Percentiles rank a stretch among this genome's conserved stretches.
Evolutionary conservation across 2,329 filamentous ascomycete species (phyloP).

Genomic region (Aspergillus amoenus): DNA sequence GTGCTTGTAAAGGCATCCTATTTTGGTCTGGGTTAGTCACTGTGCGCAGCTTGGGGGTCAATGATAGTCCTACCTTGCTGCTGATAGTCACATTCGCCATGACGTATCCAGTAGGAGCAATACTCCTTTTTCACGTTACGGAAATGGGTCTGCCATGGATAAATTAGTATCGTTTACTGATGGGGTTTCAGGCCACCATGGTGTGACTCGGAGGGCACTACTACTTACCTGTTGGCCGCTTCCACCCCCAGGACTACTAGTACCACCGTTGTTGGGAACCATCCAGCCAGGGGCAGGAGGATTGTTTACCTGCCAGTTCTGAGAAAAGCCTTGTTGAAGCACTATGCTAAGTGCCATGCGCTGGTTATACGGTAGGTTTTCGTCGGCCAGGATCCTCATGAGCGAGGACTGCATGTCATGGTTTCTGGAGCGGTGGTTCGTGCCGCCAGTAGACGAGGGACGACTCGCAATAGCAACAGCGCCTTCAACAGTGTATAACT

Average conservation of each 20-base stretch:
- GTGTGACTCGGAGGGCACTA: neutral
- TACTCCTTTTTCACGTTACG: conserved; percentile 63
- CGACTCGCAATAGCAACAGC: conserved; percentile 3
- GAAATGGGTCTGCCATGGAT: conserved; percentile 9
- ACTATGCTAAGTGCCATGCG: conserved; percentile 23
- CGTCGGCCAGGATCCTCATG: conserved; percentile 22
- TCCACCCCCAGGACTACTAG: conserved; percentile 8
- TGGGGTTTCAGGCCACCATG: neutral
- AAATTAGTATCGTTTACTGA: conserved; percentile 7
- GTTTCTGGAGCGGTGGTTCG: conserved; percentile 13
- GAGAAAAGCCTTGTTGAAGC: conserved; percentile 20
- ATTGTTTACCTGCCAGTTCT: conserved; percentile 17
- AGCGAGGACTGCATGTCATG: conserved; percentile 22
- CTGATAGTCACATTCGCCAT: conserved; percentile 78
- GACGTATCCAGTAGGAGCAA: conserved; percentile 87
- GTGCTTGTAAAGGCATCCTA: conserved; percentile 80
- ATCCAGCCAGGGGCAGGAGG: conserved; percentile 16
- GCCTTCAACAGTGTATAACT: conserved; percentile 37
- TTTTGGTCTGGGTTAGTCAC: neutral
- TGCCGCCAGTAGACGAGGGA: conserved; percentile 4
- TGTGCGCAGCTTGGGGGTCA: neutral
- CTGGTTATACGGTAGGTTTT: conserved; percentile 18
- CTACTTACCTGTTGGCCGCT: conserved; percentile 22
- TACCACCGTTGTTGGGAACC: conserved; percentile 15
- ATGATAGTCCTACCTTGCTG: conserved; percentile 60